phyloP scores from a whole-genome alignment of 208 protist genomes.

The Leishmania braziliensis region DNA sequence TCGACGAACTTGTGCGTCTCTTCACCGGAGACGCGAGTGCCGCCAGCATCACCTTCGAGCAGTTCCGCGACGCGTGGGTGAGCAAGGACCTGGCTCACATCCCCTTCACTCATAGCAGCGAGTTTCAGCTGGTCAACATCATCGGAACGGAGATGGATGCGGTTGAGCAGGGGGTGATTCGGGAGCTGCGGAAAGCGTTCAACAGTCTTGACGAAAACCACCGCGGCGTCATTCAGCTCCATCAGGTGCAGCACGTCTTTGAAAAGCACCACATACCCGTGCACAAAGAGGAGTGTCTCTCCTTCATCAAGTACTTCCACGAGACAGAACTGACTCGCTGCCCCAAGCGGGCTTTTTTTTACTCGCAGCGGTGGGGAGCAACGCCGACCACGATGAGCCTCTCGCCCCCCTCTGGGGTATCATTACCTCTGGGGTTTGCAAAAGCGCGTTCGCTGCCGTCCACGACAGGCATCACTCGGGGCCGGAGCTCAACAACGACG shows the following conservation, averaged over 20 bases:
- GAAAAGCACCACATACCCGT: slow-evolving; percentile 60
- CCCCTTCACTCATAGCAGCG: slow-evolving; percentile 53
- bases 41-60: slow-evolving; percentile 66
- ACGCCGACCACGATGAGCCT: neutral
- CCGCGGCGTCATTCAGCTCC: slow-evolving; percentile 72
- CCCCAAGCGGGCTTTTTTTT: slow-evolving; percentile 1
- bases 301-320: slow-evolving; percentile 82
- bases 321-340: slow-evolving; percentile 34
- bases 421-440: neutral
- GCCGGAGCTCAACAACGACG: neutral
- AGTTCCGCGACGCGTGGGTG: slow-evolving; percentile 90
- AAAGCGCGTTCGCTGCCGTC: neutral
- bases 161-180: slow-evolving; percentile 75
- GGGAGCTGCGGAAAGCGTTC: slow-evolving; percentile 82
- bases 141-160: slow-evolving; percentile 76
- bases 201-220: slow-evolving; percentile 86
- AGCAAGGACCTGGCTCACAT: slow-evolving; percentile 72
- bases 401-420: neutral
- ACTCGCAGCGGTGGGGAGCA: slow-evolving; percentile 15
- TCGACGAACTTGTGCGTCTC: slow-evolving; percentile 73
- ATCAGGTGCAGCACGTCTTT: slow-evolving; percentile 72
- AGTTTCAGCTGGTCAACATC: slow-evolving; percentile 87
- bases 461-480: neutral
- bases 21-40: slow-evolving; percentile 69
- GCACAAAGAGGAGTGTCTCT: slow-evolving; percentile 62